Conservation (phyloP, 2,329 filamentous ascomycete species). For the Sporothrix pseudoabietina region DNA sequence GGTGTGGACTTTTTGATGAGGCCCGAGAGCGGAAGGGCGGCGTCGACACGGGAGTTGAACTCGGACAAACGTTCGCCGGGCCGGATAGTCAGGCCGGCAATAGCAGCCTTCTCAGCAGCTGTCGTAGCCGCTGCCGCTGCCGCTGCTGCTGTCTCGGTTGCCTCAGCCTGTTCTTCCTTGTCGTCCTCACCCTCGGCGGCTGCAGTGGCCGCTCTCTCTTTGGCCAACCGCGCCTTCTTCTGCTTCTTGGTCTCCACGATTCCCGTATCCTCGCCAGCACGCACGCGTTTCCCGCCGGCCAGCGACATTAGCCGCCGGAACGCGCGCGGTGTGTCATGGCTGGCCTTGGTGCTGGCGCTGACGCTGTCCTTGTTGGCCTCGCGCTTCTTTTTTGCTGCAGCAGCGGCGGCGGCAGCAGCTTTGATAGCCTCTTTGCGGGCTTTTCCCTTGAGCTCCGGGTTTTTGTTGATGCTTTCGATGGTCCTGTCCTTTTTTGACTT, state of each 20-base stretch:
- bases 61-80: conserved; percentile 83
- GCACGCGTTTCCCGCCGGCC: conserved; percentile 61
- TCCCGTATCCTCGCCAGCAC: conserved; percentile 73
- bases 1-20: conserved; percentile 62
- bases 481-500: conserved; percentile 15
- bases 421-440: background rate
- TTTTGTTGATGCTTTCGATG: too few species aligned
- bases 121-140: conserved; percentile 16
- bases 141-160: background rate
- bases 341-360: conserved; percentile 33
- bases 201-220: conserved; percentile 28
- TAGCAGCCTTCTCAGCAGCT: conserved; percentile 30
- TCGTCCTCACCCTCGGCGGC: background rate
- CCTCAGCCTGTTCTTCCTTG: background rate
- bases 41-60: conserved; percentile 81
- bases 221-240: conserved; percentile 40
- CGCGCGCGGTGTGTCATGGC: conserved; percentile 83
- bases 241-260: conserved; percentile 38
- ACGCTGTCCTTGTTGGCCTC: conserved; percentile 39
- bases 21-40: conserved; percentile 74
- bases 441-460: background rate
- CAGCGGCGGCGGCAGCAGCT: background rate
- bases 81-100: conserved; percentile 63
- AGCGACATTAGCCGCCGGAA: conserved; percentile 85
- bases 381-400: conserved; percentile 54